Evolutionary conservation across 345 rosid genomes (phyloP), one percentile per base, ranked within the genome.

Genomic region (Lumnitzera littorea): DNA sequence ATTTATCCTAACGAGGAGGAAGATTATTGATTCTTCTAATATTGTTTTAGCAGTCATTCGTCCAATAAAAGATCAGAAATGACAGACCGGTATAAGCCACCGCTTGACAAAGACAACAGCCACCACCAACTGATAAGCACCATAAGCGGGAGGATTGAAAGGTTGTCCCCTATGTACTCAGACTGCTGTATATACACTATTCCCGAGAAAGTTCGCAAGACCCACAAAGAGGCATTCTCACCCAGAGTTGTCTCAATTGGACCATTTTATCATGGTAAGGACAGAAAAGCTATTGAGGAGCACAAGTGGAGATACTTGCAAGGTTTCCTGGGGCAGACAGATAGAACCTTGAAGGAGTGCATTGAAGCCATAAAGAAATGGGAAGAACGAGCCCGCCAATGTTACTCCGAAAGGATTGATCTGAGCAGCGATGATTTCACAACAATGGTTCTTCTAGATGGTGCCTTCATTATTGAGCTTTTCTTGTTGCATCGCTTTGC

Each of bases 191-290:
- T 67, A 50, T 61, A 67, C n/a, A 61, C 15, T 29, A 60, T 61
- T 55, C 71, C 71, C 0, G 29, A 55, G n/a, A 27, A 47, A 16
- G 15, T 61, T 4, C 27, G 62, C 2, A 24, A 50, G 8, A 2
- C 20, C 4, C 48, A 68, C 20, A 56, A 51, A 16, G 25, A 50
- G 31, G 20, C 13, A 2, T 68, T 36, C 51, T 56, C 67, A 13
- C 72, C 72, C 24, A 57, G 47, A 52, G 53, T 68, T 11, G 62
- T 62, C 25, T 62, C 72, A 1, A 56, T 68, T 5, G 72, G 72
- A 12, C 72, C 67, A 11, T 13, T 41, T 52, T 62, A 68, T 52
- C 72, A 62, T 46, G 67, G 63, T 24, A 55, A 51, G 5, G 50
- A 46, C 9, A 20, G 17, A 3, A 47, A 43, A 23, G 7, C 57